Evolutionary conservation across 495 filamentous ascomycete genomes (phyloP), one percentile per base, ranked within the genome.

Genomic region (Penicillium argentinense): DNA sequence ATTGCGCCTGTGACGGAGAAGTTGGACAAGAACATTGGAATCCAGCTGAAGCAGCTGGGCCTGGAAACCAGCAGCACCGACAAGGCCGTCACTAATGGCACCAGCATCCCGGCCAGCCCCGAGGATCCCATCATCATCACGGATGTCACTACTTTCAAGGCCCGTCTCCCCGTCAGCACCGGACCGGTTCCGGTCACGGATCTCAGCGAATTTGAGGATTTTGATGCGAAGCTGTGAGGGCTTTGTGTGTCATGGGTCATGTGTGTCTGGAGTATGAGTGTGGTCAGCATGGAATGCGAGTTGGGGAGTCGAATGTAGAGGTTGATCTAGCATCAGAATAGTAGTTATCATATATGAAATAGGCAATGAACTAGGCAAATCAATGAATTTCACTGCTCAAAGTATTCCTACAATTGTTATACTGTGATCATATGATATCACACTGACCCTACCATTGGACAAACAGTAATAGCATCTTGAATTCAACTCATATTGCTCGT

Each of bases 201-300:
- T 58, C 69, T 97, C 38, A 86, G 72, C 51, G 88, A 89, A 46
- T 96, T 86, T 59, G 88, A 92, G 66, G 91, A 96, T 48, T 68
- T 83, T 51, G 86, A 84, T 40, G 67, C 86, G 9, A 93, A 93
- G 71, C 78, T 93, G 37, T 89, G 64, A 77, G 41, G 12, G n/a
- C 13, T 39, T 21, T 51, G 17, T 13, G 14, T 38, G 36, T 47
- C 38, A 47, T 47, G 47, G 42, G 33, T 26, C n/a, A 11, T 25
- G 28, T 46, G 40, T 23, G 45, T 57, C 39, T 28, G 38, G 39
- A 9, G 28, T 29, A 22, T 28, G 42, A 29, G 46, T 49, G 54
- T 23, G 13, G 17, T 34, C 25, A 42, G 24, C 28, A 47, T 42
- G 38, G 43, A 36, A 23, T 39, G 47, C 42, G 36, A 42, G 45